These are phyloP conservation scores for Aegilops umbellulata DNA, from an alignment of 176 grass and related monocot genomes.

Conservation along the genomic window DNA sequence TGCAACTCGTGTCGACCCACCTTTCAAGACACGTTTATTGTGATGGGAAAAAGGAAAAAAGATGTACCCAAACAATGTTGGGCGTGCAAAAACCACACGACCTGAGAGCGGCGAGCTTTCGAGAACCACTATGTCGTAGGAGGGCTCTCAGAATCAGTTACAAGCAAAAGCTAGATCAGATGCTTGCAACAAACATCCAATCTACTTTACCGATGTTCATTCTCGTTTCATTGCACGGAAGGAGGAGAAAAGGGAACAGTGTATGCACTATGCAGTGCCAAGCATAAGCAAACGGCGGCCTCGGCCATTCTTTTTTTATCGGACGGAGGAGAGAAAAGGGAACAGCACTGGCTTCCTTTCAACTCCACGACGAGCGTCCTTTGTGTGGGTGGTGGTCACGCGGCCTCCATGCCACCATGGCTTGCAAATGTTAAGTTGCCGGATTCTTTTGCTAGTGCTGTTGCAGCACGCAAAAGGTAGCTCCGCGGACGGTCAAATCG, in stretches of 20 bases:
- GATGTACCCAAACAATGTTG: not conserved
- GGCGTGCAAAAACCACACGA: not conserved
- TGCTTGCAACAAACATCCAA: not conserved
- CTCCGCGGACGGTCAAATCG: not conserved
- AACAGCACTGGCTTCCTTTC: not conserved
- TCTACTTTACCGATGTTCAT: not conserved
- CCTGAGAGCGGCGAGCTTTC: not conserved
- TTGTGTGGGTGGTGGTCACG: conserved; percentile 16
- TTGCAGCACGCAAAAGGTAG: conserved; percentile 17
- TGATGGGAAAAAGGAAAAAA: no score
- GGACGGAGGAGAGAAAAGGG: not conserved
- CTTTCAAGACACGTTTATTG: no score
- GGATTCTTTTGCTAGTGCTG: not conserved
- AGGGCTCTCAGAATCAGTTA: not conserved
- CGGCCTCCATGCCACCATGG: not conserved
- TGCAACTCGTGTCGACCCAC: no score
- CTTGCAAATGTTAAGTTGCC: not conserved
- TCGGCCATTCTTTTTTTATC: not conserved
- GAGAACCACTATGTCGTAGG: not conserved
- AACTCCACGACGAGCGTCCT: not conserved
- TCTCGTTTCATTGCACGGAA: not conserved
- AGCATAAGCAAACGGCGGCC: not conserved
- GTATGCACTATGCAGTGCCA: not conserved
- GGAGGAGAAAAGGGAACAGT: no score
- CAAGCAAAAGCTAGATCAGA: not conserved